Percentiles rank a stretch among this genome's conserved stretches.
Evolutionary conservation across 257 asterid species (phyloP).

Genomic region (Rubia yunnanensis): DNA sequence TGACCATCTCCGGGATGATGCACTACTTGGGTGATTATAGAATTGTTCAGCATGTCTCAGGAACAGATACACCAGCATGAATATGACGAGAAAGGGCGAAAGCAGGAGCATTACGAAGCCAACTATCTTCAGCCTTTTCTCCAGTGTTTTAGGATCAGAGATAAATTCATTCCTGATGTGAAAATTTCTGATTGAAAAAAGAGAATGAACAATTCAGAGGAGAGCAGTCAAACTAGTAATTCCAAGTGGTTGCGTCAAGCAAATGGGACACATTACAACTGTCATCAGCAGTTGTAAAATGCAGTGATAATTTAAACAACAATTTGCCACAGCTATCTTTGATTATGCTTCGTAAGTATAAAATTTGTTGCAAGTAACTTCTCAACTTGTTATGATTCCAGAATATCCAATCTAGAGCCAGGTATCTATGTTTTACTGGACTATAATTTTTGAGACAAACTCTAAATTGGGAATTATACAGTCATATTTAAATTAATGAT

Average conservation of each 20-base stretch:
- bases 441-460: neutral
- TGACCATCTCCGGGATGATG: slow-evolving; percentile 98
- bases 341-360: neutral
- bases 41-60: slow-evolving; percentile 97
- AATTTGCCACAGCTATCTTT: neutral
- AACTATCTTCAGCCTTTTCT: slow-evolving; percentile 85
- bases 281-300: neutral
- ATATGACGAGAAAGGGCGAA: slow-evolving; percentile 90
- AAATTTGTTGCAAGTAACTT: neutral
- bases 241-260: neutral
- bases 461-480: neutral
- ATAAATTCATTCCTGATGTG: slow-evolving; percentile 72
- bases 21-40: slow-evolving; percentile 91
- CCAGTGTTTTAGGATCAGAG: slow-evolving; percentile 65
- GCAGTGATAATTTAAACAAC: neutral
- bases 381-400: neutral
- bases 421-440: neutral
- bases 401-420: neutral
- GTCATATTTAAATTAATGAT: neutral
- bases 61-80: slow-evolving; percentile 94
- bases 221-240: neutral
- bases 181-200: slow-evolving; percentile 55
- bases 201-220: slow-evolving; percentile 3
- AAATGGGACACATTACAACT: neutral
- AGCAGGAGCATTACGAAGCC: slow-evolving; percentile 74